Conservation (phyloP, 1,139 yeast species). For the Scheffersomyces stambukii region DNA sequence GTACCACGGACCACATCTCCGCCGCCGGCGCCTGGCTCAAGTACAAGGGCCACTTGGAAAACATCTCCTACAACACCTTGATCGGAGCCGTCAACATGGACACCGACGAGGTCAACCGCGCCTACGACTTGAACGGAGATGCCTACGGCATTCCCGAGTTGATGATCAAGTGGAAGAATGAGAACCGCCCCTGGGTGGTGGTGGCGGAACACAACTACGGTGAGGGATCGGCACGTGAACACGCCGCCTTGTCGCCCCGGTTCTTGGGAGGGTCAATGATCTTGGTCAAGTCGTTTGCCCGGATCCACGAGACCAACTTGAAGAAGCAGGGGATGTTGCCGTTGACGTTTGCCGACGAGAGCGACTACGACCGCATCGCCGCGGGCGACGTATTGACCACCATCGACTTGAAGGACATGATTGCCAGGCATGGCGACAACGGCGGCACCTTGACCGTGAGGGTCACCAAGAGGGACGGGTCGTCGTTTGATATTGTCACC, state of each 20-base stretch:
- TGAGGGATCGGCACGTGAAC: conserved; percentile 99
- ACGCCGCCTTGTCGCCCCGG: conserved; percentile 94
- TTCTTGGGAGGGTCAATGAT: conserved; percentile 88
- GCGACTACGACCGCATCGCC: conserved; percentile 76
- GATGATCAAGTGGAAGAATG: conserved; percentile 92
- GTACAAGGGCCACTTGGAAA: conserved; percentile 95
- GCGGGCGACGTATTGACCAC: conserved; percentile 82
- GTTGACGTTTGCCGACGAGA: conserved; percentile 81
- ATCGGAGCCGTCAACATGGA: conserved; percentile 97
- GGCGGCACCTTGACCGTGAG: conserved; percentile 74
- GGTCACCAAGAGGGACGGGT: conserved; percentile 75
- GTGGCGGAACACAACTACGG: conserved; percentile 98
- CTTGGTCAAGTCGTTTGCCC: conserved; percentile 91
- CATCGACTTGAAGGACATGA: conserved; percentile 70
- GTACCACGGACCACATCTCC: conserved; percentile 97
- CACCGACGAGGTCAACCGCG: conserved; percentile 91
- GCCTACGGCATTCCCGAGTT: conserved; percentile 85
- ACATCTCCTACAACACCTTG: conserved; percentile 89
- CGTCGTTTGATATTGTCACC: conserved; percentile 62
- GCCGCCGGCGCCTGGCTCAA: conserved; percentile 99
- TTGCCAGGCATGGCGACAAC: conserved; percentile 76
- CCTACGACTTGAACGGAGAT: conserved; percentile 81
- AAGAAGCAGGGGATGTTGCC: conserved; percentile 98
- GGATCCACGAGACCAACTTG: conserved; percentile 80
- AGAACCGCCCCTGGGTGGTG: conserved; percentile 83